Evolutionary conservation across 2,329 filamentous ascomycete genomes (phyloP), one percentile per base, ranked within the genome.

Genomic region (Aspergillus sojae): DNA sequence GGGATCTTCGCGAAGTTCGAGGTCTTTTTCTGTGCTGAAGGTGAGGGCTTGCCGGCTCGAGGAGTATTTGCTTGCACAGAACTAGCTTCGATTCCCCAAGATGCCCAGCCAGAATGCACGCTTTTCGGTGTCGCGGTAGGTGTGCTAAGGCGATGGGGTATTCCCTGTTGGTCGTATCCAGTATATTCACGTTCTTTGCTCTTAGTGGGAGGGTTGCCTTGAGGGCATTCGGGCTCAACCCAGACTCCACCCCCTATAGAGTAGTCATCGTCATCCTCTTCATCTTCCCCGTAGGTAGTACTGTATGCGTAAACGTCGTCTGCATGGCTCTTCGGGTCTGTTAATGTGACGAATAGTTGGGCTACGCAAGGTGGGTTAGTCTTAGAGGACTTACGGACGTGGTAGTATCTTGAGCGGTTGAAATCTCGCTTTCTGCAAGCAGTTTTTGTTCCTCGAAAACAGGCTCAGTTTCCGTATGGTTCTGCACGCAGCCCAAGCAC

Each of bases 401-500:
- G 14, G 55, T 61, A 32, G 60, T 62, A 19, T 56, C 58, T 21
- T 57, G 30, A 9, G 41, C 60, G 5, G 62, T 64, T 4, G 63
- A 61, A 19, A 57, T 30, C 3, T 69, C 68, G 23, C 57, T 66
- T 41, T 71, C 69, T 3, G 66, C 62, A 11, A 73, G 46, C 23
- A 68, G 52, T 54, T 67, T 77, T n/a, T 67, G 60, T 58, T 76
- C 72, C 41, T 79, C 76, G n/a, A 67, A 57, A 16, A 77, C 63
- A 2, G 77, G 72, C 2, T 77, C 74, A 11, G 71, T 65, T 34
- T 79, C 77, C 26, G 73, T 57, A 50, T 73, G 70, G 9, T 68
- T 71, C 61, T 80, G 76, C 11, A 77, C 73, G 57, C 79, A 81
- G 39, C 70, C 70, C 30, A 75, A 65, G 68, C 82, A 84, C 67